These are phyloP conservation scores for Ceratocystis destructans DNA, from an alignment of 2,329 filamentous ascomycete species.

Conservation along the genomic window DNA sequence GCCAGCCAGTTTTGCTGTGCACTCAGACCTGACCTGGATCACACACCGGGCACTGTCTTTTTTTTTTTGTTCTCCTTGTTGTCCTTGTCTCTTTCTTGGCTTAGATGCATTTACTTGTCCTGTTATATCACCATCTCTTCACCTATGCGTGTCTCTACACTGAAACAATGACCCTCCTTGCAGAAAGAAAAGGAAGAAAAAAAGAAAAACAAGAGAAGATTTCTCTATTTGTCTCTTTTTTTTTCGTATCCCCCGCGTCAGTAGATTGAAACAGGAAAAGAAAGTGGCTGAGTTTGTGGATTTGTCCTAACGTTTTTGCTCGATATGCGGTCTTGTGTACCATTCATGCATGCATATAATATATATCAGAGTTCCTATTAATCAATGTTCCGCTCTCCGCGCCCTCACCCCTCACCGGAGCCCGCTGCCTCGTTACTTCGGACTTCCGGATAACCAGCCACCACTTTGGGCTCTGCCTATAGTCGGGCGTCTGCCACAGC, in stretches of 20 bases:
- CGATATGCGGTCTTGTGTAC: neutral
- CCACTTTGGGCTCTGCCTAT: neutral
- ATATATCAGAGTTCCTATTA: neutral
- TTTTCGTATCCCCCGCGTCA: neutral
- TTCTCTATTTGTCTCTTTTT: too few relatives aligned
- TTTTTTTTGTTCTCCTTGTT: neutral
- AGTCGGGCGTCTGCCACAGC: neutral
- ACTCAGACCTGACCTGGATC: neutral
- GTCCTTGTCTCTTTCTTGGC: neutral
- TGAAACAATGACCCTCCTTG: neutral
- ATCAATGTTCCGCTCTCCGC: neutral
- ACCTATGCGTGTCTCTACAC: neutral
- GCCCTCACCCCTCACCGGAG: neutral
- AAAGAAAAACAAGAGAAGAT: neutral
- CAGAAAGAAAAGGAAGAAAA: neutral
- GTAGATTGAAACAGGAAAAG: too few relatives aligned
- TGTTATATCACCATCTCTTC: neutral
- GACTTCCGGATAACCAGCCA: slow-evolving; percentile 15
- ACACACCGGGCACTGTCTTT: neutral
- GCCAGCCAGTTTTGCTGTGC: neutral
- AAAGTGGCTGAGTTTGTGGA: neutral
- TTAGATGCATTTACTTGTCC: neutral
- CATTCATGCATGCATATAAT: neutral
- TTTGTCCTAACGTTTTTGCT: neutral
- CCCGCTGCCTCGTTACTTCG: slow-evolving; percentile 1